Evolutionary conservation across 2,329 filamentous ascomycete genomes (phyloP), one percentile per base, ranked within the genome.

Genomic region (Penicillium capsulatum): DNA sequence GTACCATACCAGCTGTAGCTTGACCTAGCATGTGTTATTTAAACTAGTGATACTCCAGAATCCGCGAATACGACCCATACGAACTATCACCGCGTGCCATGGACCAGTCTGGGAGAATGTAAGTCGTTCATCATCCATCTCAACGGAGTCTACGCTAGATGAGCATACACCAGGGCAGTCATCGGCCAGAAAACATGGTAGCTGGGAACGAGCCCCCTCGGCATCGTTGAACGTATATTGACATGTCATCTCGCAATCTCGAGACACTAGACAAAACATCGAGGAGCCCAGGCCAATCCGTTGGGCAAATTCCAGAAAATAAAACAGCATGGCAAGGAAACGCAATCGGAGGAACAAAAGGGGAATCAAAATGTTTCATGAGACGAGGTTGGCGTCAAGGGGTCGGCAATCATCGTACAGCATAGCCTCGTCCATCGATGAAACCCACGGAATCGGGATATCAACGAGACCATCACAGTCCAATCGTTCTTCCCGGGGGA

Each of bases 341-440:
- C 39, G 48, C 40, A 50, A 54, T 57, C 48, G 46, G 50, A 44
- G 53, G 45, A 62, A 62, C 59, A 62, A 58, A 64, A 55, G 60
- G 59, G 60, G 60, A 64, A 64, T 64, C 60, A 61, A 64, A 51
- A 64, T 57, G 51, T 57, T 62, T 61, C 55, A 59, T 55, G 60
- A 62, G 61, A 60, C 55, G 61, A 63, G 60, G 59, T 55, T 55
- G 49, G 59, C 57, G 51, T 63, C 55, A 59, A 52, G 51, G 19
- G 45, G 47, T 52, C 48, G 55, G 56, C 52, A 51, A 49, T 55
- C 54, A 53, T 59, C 54, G 55, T 56, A 50, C 46, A 44, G 19
- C 19, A 22, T 22, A 54, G 51, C 43, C 46, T 53, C 47, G 50
- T 53, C 48, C 52, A 50, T 34, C 27, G 38, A 13, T 3, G 20